Conservation (phyloP, 2,329 filamentous ascomycete genomes). For the Trichothecium roseum region DNA sequence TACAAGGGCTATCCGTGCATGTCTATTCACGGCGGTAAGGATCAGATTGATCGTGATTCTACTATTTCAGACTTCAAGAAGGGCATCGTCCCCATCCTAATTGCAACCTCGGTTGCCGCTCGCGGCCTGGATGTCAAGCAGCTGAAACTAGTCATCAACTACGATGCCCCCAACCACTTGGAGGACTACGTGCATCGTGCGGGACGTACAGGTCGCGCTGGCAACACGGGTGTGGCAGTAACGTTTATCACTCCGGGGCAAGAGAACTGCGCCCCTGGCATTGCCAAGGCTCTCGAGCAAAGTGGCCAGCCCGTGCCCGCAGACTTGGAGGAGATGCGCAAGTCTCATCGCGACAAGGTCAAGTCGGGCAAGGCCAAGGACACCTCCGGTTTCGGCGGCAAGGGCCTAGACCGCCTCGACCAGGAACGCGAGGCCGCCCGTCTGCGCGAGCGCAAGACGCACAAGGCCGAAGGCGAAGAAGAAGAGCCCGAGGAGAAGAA, state of each 20-base stretch:
- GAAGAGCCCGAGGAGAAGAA: slow-evolving; percentile 64
- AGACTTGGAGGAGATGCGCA: slow-evolving; percentile 52
- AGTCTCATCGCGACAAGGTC: slow-evolving; percentile 77
- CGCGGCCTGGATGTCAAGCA: slow-evolving; percentile 94
- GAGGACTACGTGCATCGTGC: slow-evolving; percentile 96
- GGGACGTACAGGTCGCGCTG: slow-evolving; percentile 86
- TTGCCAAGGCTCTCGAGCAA: slow-evolving; percentile 85
- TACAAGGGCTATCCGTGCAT: slow-evolving; percentile 82
- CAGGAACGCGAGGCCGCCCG: slow-evolving; percentile 82
- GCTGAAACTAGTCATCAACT: slow-evolving; percentile 91
- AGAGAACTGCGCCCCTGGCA: slow-evolving; percentile 79
- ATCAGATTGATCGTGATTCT: slow-evolving; percentile 86
- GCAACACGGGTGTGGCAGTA: slow-evolving; percentile 88
- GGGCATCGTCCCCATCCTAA: slow-evolving; percentile 77
- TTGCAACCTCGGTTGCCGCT: slow-evolving; percentile 91
- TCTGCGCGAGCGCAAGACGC: slow-evolving; percentile 76
- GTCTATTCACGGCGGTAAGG: slow-evolving; percentile 89
- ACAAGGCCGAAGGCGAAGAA: slow-evolving; percentile 76
- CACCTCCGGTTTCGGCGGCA: slow-evolving; percentile 84
- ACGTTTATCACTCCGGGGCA: slow-evolving; percentile 90
- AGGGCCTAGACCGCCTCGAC: slow-evolving; percentile 84
- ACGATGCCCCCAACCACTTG: slow-evolving; percentile 84
- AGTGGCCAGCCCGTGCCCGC: slow-evolving; percentile 78
- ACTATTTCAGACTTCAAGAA: slow-evolving; percentile 91
- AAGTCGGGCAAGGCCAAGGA: slow-evolving; percentile 88